phyloP scores from a whole-genome alignment of 108 stramenopile species.

The Skeletonema menzelii region DNA sequence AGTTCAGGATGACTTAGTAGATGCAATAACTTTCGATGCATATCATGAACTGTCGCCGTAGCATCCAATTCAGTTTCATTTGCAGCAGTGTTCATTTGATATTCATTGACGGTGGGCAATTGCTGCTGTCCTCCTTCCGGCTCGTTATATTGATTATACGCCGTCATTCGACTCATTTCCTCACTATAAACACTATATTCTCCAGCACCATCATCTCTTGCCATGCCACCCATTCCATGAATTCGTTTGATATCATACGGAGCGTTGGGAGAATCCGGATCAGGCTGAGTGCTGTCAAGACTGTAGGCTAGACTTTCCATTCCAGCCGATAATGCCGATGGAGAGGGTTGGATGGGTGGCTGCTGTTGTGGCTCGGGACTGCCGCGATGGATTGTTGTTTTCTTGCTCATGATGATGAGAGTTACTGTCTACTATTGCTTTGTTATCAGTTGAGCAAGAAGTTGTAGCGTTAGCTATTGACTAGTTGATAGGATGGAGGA shows the following conservation, averaged over 20 bases:
- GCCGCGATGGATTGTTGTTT: neutral
- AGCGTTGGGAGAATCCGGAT: neutral
- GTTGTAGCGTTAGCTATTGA: no score
- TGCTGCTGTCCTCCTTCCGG: neutral
- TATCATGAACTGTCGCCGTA: constrained; percentile 69
- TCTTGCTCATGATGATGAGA: neutral
- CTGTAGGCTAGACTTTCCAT: constrained; percentile 1
- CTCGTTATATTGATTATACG: neutral
- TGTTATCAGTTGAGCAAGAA: no score
- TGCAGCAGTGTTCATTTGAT: neutral
- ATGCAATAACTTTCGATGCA: constrained; percentile 71
- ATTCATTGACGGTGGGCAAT: neutral
- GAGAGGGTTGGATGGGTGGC: neutral
- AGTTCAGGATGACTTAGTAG: constrained; percentile 74
- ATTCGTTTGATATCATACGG: neutral
- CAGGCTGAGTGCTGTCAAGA: neutral
- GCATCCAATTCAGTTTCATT: constrained; percentile 44
- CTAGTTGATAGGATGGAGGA: no score
- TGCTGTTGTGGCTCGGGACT: neutral
- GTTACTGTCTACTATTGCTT: no score
- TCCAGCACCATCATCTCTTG: neutral
- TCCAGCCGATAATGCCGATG: neutral
- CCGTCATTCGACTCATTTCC: neutral
- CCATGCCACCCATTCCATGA: neutral
- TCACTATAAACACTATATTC: neutral